These are phyloP conservation scores for Elsinoe batatas DNA, from an alignment of 2,329 filamentous ascomycete genomes.

Conservation along the genomic window DNA sequence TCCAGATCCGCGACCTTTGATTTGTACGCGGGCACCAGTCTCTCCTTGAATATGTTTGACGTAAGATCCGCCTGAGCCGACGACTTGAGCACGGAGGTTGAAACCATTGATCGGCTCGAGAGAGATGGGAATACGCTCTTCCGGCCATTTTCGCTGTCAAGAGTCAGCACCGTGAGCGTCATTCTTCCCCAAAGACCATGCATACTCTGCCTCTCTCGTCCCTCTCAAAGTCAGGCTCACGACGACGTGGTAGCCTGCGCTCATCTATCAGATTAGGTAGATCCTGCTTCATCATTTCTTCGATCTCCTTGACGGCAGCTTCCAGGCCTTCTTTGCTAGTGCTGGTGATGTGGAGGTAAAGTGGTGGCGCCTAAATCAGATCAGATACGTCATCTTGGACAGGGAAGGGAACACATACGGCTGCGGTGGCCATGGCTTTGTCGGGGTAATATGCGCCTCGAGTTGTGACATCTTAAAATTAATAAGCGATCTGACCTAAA, in stretches of 20 bases:
- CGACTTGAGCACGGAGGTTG: constrained; percentile 90
- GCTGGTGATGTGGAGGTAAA: constrained; percentile 93
- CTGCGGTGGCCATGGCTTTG: constrained; percentile 90
- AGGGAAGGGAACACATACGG: constrained; percentile 49
- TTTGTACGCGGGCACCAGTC: constrained; percentile 91
- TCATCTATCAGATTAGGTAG: constrained; percentile 93
- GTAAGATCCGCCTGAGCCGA: constrained; percentile 86
- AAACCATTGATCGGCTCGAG: constrained; percentile 90
- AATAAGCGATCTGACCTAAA: constrained; percentile 50
- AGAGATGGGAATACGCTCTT: constrained; percentile 84
- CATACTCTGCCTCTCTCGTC: constrained; percentile 82
- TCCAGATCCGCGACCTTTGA: constrained; percentile 91
- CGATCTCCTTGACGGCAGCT: constrained; percentile 73
- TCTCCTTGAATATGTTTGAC: constrained; percentile 98
- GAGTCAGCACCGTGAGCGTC: constrained; percentile 1
- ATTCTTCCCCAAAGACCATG: constrained; percentile 13
- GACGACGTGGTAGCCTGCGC: constrained; percentile 73
- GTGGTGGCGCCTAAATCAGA: constrained; percentile 63
- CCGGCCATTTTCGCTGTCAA: constrained; percentile 90
- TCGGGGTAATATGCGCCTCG: constrained; percentile 94
- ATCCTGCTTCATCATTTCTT: constrained; percentile 93
- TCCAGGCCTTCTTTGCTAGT: constrained; percentile 88
- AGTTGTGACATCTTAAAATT: constrained; percentile 89
- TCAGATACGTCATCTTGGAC: constrained; percentile 3
- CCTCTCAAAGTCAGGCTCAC: constrained; percentile 63